A percentile compares a stretch with the other conserved stretches of the same genome.
These are phyloP conservation scores for Dryas drummondii DNA, from an alignment of 306 rosid genomes.

Conservation along the genomic window DNA sequence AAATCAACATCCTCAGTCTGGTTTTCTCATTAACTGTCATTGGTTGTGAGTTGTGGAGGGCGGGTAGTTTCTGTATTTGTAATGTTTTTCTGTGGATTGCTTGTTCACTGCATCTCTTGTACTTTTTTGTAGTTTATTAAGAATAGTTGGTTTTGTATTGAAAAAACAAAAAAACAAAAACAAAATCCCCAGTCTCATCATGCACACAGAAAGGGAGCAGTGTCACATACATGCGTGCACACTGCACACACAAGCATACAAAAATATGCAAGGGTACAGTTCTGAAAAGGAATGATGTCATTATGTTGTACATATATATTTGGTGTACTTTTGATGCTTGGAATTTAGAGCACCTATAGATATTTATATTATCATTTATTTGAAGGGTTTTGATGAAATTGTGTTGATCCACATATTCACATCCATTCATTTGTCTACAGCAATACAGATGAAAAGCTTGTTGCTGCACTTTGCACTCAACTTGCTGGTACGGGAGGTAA, in stretches of 20 bases:
- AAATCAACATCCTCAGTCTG: background rate
- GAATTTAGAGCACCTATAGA: background rate
- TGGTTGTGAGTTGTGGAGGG: no score
- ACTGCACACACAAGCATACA: background rate
- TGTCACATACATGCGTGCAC: background rate
- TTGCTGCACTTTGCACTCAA: constrained; percentile 76
- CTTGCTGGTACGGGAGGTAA: constrained; percentile 44
- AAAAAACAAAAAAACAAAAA: no score
- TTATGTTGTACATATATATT: background rate
- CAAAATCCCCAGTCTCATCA: background rate
- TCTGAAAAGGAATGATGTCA: background rate
- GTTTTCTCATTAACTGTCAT: no score
- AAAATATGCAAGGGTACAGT: background rate
- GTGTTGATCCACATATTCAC: background rate
- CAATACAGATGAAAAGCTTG: constrained; percentile 87
- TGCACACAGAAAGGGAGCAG: background rate
- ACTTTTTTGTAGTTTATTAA: no score
- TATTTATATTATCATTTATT: background rate
- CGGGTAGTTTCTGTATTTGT: no score
- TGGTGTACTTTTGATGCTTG: background rate
- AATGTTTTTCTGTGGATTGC: no score
- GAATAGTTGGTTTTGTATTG: no score
- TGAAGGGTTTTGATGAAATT: background rate
- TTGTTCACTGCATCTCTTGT: no score
- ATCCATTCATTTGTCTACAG: constrained; percentile 46